Conservation (phyloP, 768 basidiomycete genomes). For the Leccinum ochraceum region DNA sequence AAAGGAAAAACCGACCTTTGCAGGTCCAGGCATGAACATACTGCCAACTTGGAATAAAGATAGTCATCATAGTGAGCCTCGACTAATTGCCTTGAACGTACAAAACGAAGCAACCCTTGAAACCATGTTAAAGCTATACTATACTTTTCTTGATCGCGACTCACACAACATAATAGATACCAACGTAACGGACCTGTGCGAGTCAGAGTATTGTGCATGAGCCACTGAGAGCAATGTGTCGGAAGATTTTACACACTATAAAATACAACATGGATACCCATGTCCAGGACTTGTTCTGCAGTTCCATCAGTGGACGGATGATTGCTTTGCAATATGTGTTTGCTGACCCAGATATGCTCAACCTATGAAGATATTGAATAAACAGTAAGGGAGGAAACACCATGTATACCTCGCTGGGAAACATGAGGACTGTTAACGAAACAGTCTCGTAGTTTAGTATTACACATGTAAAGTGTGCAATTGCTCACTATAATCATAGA, state of each 20-base stretch:
- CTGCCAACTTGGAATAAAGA: no score
- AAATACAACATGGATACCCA: neutral
- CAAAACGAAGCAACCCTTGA: no score
- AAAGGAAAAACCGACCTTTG: no score
- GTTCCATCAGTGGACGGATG: neutral
- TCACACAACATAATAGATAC: no score
- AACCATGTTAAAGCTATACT: no score
- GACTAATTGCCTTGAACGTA: no score
- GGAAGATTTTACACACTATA: neutral
- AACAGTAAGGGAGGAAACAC: neutral
- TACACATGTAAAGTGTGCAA: no score
- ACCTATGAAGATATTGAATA: neutral
- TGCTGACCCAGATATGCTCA: neutral
- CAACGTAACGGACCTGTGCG: no score
- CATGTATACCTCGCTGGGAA: neutral
- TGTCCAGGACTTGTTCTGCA: neutral
- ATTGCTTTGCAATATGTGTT: neutral
- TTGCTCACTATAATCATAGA: neutral
- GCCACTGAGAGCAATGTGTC: no score
- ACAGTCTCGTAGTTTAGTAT: neutral
- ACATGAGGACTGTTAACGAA: neutral
- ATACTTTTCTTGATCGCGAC: no score
- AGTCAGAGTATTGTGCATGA: neutral
- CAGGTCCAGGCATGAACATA: no score
- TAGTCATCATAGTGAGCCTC: no score